Conservation (phyloP, 2,329 filamentous ascomycete species). For the Dactylellina haptotyla region DNA sequence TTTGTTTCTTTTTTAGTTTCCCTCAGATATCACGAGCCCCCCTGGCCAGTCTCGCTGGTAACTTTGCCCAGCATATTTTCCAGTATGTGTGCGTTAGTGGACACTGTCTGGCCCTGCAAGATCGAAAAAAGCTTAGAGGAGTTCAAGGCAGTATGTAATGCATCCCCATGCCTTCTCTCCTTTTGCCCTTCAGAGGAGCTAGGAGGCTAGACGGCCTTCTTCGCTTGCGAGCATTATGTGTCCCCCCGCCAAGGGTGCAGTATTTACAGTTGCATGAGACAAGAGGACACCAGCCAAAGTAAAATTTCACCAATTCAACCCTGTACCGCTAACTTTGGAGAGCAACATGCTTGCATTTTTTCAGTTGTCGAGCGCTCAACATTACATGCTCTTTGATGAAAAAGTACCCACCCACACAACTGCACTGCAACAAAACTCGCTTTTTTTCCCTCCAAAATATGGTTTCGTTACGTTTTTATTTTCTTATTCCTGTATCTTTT, state of each 20-base stretch:
- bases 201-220: slow-evolving; percentile 33
- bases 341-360: slow-evolving; percentile 49
- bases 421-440: slow-evolving; percentile 29
- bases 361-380: slow-evolving; percentile 28
- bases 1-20: slow-evolving; percentile 15
- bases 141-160: slow-evolving; percentile 44
- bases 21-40: slow-evolving; percentile 38
- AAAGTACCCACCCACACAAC: slow-evolving; percentile 45
- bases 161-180: slow-evolving; percentile 38
- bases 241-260: slow-evolving; percentile 48
- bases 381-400: slow-evolving; percentile 15
- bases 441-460: slow-evolving; percentile 27
- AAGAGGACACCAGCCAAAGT: slow-evolving; percentile 26
- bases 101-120: slow-evolving; percentile 39
- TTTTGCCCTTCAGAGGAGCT: slow-evolving; percentile 49
- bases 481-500: slow-evolving; percentile 27
- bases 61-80: background rate
- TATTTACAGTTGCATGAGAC: slow-evolving; percentile 53
- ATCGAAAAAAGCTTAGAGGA: slow-evolving; percentile 52
- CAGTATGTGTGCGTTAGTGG: slow-evolving; percentile 49
- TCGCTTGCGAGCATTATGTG: slow-evolving; percentile 44
- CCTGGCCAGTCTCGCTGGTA: slow-evolving; percentile 20
- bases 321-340: slow-evolving; percentile 38
- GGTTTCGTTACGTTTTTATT: slow-evolving; percentile 39
- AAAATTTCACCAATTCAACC: slow-evolving; percentile 43